Percentiles rank a stretch among this genome's conserved stretches.
phyloP scores from a whole-genome alignment of 306 rosid genomes.

The Lagenaria siceraria region DNA sequence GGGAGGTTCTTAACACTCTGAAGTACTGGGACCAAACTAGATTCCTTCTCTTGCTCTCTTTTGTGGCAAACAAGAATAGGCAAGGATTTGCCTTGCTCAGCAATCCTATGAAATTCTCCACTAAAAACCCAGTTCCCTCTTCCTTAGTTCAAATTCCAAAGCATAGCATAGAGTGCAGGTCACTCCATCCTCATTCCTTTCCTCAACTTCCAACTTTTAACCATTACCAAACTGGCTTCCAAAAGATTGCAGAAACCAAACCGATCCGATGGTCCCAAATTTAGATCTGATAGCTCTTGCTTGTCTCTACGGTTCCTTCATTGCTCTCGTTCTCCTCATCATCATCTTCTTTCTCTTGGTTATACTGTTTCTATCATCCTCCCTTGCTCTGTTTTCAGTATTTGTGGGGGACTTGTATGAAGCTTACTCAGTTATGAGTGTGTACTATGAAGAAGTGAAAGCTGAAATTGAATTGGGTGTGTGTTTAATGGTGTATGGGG shows the following conservation, averaged over 20 bases:
- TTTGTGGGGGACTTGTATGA: conserved; percentile 9
- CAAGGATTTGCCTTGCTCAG: conserved; percentile 2
- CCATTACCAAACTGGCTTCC: not conserved
- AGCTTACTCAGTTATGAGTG: not conserved
- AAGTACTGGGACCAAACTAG: not conserved
- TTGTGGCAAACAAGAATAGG: conserved; percentile 2
- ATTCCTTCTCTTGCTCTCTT: conserved; percentile 5
- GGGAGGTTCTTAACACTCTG: not conserved
- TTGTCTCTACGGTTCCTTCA: conserved; percentile 22
- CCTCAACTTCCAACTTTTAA: not conserved
- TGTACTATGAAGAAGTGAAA: conserved; percentile 1
- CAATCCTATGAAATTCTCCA: conserved; percentile 4
- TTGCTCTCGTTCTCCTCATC: conserved; percentile 20
- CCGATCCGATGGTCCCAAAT: conserved; percentile 16
- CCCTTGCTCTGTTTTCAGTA: conserved; percentile 11
- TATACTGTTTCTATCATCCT: conserved; percentile 13
- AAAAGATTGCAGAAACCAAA: not conserved
- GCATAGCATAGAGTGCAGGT: conserved; percentile 16
- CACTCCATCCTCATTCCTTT: conserved; percentile 15
- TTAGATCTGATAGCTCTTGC: conserved; percentile 25
- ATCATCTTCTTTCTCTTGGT: conserved; percentile 5
- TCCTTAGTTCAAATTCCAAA: not conserved
- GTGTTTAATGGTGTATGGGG: conserved; percentile 2
- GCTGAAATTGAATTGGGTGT: conserved; percentile 18
- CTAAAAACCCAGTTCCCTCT: not conserved